Base-by-base conservation (phyloP, 2,329 filamentous ascomycete genomes). In the Botrytis cinerea region DNA sequence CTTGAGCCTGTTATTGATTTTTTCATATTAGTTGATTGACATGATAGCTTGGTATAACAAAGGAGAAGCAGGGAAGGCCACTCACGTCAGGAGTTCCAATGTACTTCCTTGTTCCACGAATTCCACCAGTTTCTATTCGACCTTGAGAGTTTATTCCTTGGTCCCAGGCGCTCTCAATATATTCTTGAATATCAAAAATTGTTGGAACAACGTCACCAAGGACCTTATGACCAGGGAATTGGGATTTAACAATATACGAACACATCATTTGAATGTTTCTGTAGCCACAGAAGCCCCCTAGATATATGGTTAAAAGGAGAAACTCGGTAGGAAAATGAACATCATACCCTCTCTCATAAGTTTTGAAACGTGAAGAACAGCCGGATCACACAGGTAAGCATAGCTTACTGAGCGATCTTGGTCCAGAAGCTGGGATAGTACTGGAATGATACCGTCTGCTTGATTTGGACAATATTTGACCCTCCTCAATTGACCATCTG, bases 181-280 rank as follows among this genome's bases (percentile, higher is more conserved):
- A 85, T 72, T 97, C 92, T 80, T 98, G 96, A 12, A 98, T 88
- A 68, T 91, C 85, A 71, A 98, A 88, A 43, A 98, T 92, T 4
- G 89, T 90, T 0, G 96, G 95, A 9, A 95, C 84, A 1, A 83
- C 84, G 7, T 84, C 84, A 1, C 84, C 82, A 74, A 97, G 93
- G 66, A 84, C 82, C 59, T 90, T 85, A 74, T 87, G 82, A 0
- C 92, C 93, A 20, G 85, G 82, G 20, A 85, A 85, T 57, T 84
- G 81, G 1, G 88, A 83, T 14, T 87, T 87, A 74, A 91, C 88
- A 32, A 98, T 89, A 80, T 93, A 95, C 0, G 94, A 95, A 22
- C 92, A 84, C 77, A 98, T 83, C 90, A 97, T 97, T 81, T 98
- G 96, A 46, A 97, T 97, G 80, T 97, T 98, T 59, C 95, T 89